Evolutionary conservation across 2,329 filamentous ascomycete species (phyloP).

Genomic region (Exserohilum turcica): DNA sequence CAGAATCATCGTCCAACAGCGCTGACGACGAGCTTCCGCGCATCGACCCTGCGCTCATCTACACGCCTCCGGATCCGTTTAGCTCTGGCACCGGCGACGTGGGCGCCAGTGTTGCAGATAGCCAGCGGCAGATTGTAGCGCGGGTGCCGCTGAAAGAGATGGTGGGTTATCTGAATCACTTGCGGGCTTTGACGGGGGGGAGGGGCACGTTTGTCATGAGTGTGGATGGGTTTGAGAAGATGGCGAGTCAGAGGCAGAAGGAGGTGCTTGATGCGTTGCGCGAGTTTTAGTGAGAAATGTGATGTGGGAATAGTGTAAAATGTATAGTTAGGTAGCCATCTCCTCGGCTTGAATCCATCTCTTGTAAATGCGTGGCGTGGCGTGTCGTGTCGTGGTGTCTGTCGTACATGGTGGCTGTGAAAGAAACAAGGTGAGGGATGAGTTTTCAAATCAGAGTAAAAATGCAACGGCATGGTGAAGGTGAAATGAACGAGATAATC

Average conservation of each 20-base stretch:
- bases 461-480: too few relatives aligned
- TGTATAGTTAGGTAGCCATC: not conserved
- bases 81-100: constrained; percentile 41
- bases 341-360: not conserved
- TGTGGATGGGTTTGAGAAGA: constrained; percentile 72
- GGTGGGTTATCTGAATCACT: constrained; percentile 89
- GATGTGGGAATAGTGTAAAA: not conserved
- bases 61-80: constrained; percentile 88
- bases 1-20: constrained; percentile 15
- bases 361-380: too few relatives aligned
- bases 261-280: constrained; percentile 53
- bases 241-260: constrained; percentile 65
- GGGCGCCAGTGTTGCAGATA: constrained; percentile 25
- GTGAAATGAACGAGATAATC: too few relatives aligned
- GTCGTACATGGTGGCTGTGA: too few relatives aligned
- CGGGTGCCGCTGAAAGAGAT: constrained; percentile 94
- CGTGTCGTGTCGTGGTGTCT: too few relatives aligned
- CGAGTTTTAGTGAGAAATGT: constrained; percentile 25
- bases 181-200: constrained; percentile 86
- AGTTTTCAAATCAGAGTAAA: too few relatives aligned
- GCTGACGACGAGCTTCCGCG: constrained; percentile 35
- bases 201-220: constrained; percentile 78
- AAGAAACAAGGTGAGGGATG: too few relatives aligned
- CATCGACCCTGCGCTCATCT: constrained; percentile 77
- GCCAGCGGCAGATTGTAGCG: constrained; percentile 70